Percentiles rank a stretch among this genome's conserved stretches.
These are phyloP conservation scores for Alternaria postmessia DNA, from an alignment of 2,329 filamentous ascomycete species.

Conservation along the genomic window DNA sequence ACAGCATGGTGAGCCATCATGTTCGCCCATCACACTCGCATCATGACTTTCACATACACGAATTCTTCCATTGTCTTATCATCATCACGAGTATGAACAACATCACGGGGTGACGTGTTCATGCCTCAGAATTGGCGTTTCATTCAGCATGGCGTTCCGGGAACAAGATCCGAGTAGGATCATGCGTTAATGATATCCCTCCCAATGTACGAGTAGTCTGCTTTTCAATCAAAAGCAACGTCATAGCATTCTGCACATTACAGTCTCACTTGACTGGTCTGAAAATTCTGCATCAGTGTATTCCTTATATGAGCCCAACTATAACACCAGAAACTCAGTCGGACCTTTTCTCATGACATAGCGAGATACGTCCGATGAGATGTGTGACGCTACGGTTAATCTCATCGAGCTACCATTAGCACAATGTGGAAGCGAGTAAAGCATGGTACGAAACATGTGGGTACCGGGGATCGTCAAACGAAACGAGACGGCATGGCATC, in stretches of 20 bases:
- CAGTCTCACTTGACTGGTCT: background rate
- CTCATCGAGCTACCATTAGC: background rate
- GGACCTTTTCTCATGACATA: background rate
- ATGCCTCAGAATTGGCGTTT: conserved; percentile 2
- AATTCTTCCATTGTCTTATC: background rate
- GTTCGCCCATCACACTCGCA: background rate
- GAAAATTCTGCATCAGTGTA: background rate
- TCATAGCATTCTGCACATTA: background rate
- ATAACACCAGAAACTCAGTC: background rate
- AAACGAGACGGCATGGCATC: background rate
- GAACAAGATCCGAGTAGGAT: background rate
- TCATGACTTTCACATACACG: background rate
- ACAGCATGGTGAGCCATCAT: background rate
- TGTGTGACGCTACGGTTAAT: background rate
- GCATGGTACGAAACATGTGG: conserved; percentile 2
- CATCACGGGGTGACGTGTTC: background rate
- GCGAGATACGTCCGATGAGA: background rate
- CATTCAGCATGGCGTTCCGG: conserved; percentile 1
- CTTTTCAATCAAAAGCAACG: background rate
- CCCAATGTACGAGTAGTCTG: background rate
- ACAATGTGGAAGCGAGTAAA: background rate
- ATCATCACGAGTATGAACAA: background rate
- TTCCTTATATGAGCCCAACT: background rate
- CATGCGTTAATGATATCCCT: conserved; percentile 4
- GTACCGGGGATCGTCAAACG: background rate